phyloP scores from a whole-genome alignment of 2,329 filamentous ascomycete species.

The Simplicillium aogashimaense region DNA sequence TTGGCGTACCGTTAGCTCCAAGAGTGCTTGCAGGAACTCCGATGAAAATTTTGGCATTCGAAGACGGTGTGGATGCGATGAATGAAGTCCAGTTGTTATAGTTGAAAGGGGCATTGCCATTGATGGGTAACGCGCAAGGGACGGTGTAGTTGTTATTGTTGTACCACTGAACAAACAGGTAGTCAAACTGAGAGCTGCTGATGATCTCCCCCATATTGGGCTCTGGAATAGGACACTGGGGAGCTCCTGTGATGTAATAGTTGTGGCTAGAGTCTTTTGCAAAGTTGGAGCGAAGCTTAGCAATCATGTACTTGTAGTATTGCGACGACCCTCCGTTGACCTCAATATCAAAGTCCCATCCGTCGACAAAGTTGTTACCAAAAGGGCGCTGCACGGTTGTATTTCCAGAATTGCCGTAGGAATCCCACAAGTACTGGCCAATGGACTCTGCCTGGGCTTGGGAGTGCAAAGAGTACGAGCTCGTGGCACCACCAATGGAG shows the following conservation, averaged over 20 bases:
- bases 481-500: conserved; percentile 7
- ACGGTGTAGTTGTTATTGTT: conserved; percentile 31
- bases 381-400: conserved; percentile 9
- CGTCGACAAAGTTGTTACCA: conserved; percentile 9
- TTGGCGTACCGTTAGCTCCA: conserved; percentile 21
- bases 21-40: conserved; percentile 19
- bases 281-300: conserved; percentile 12
- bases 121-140: conserved; percentile 6
- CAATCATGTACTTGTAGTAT: conserved; percentile 11
- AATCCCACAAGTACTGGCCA: conserved; percentile 13
- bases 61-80: conserved; percentile 14
- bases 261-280: conserved; percentile 5
- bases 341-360: conserved; percentile 15
- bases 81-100: conserved; percentile 15
- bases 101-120: conserved; percentile 11
- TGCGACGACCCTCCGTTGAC: conserved; percentile 10
- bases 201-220: conserved; percentile 32
- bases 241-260: conserved; percentile 35
- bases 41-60: conserved; percentile 17
- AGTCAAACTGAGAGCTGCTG: conserved; percentile 25
- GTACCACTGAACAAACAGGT: conserved; percentile 36
- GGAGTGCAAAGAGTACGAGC: conserved; percentile 10
- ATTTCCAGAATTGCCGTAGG: conserved; percentile 9
- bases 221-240: conserved; percentile 29
- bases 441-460: conserved; percentile 11